Base-by-base conservation (phyloP, 331 rosid genomes). In the Quercus lobata region DNA sequence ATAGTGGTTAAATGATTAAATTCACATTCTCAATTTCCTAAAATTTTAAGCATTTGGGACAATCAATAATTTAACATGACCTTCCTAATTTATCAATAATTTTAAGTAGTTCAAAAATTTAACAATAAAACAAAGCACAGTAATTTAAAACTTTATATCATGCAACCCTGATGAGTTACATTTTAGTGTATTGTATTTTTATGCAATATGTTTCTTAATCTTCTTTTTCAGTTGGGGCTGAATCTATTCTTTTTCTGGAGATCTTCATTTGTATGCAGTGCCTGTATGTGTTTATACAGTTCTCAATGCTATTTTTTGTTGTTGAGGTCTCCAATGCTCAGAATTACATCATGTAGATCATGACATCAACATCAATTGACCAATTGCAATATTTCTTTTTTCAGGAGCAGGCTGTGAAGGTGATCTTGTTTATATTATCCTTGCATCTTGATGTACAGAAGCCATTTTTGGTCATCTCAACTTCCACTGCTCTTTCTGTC, bases 361-460 rank as follows among this genome's bases (percentile, higher is more conserved):
- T 22, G 29, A 58, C 25, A 27, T 58, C 65, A 21, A 12, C 65
- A 22, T 22, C 16, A 7, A 57, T 8, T 21, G 24, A 57, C 5
- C 29, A n/a, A 8, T 57, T 21, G 63, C 25, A 1, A 58, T 58
- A 22, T 58, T 58, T 27, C 49, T 41, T 27, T 79, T 79, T 66
- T 71, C 82, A 85, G 89, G 89, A 85, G 79, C 86, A 84, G 80
- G 73, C 79, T 66, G 57, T 69, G 82, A 85, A 85, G 84, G 72
- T 85, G 80, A 79, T 82, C 72, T 76, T 82, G 86, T 85, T 79
- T 60, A 65, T 85, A 76, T 72, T 76, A 79, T 82, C 84, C 14
- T 68, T 85, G 82, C 71, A 32, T 58, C 55, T 79, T 61, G 60
- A 57, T 76, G 78, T 76, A 75, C 37, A 73, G 78, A 79, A 60